A percentile compares a stretch with the other conserved stretches of the same genome.
Conservation (phyloP, 768 basidiomycete genomes). For the button mushroom (Agaricus bisporus) region DNA sequence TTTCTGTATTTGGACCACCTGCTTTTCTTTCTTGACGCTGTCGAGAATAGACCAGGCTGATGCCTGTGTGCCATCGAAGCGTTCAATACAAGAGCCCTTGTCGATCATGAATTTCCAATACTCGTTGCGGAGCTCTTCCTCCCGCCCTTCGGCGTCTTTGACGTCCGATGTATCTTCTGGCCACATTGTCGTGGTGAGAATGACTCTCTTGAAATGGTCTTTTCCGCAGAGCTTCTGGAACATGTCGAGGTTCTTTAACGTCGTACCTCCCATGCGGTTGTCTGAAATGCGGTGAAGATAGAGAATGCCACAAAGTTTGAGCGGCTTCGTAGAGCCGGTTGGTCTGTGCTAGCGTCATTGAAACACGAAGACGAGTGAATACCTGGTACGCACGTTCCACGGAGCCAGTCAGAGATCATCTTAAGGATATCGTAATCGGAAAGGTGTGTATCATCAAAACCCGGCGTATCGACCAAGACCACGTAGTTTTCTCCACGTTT, state of each 20-base stretch:
- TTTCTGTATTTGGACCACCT: slow-evolving; percentile 40
- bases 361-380: background rate
- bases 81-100: background rate
- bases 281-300: slow-evolving; percentile 19
- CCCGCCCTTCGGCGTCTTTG: background rate
- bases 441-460: slow-evolving; percentile 19
- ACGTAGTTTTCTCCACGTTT: slow-evolving; percentile 1
- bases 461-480: slow-evolving; percentile 22
- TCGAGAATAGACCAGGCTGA: slow-evolving; percentile 3
- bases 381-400: slow-evolving; percentile 16
- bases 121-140: background rate
- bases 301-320: slow-evolving; percentile 21
- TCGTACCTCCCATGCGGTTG: slow-evolving; percentile 22
- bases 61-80: background rate
- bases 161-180: slow-evolving; percentile 13
- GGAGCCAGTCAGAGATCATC: slow-evolving; percentile 20
- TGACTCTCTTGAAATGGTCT: slow-evolving; percentile 18
- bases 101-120: slow-evolving; percentile 8
- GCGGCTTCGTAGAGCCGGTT: slow-evolving; percentile 3
- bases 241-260: slow-evolving; percentile 22
- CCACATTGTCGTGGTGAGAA: slow-evolving; percentile 29
- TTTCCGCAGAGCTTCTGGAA: slow-evolving; percentile 21
- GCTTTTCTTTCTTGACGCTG: slow-evolving; percentile 19
- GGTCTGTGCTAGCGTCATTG: slow-evolving; percentile 12
- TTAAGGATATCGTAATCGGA: slow-evolving; percentile 20